A percentile compares a stretch with the other conserved stretches of the same genome.
phyloP scores from a whole-genome alignment of 352 stramenopile genomes.

The Phytopythium cucurbitacearum region DNA sequence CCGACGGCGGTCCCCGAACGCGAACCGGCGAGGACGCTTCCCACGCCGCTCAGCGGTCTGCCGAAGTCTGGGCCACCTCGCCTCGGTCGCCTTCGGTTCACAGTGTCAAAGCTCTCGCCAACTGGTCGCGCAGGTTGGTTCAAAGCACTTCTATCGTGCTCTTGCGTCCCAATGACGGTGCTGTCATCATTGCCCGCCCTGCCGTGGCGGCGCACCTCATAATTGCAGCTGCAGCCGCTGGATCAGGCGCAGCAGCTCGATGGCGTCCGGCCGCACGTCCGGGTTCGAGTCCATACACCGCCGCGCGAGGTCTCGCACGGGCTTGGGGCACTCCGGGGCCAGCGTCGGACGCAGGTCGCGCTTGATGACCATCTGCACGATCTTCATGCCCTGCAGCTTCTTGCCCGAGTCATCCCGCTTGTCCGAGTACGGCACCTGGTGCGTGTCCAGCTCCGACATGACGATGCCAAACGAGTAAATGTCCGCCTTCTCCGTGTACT shows the following conservation, averaged over 20 bases:
- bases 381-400: constrained; percentile 81
- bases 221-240: constrained; percentile 50
- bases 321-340: constrained; percentile 34
- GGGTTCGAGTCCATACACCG: constrained; percentile 70
- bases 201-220: constrained; percentile 18
- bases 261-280: constrained; percentile 56
- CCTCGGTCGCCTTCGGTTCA: too few relatives aligned
- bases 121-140: neutral
- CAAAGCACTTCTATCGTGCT: neutral
- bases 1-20: too few relatives aligned
- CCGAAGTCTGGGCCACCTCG: too few relatives aligned
- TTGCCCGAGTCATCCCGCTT: constrained; percentile 63
- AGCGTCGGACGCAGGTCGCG: constrained; percentile 68
- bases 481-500: constrained; percentile 83
- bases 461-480: constrained; percentile 85
- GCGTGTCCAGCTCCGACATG: constrained; percentile 76
- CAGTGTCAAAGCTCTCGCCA: too few relatives aligned
- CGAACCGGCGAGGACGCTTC: too few relatives aligned
- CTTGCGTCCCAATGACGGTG: neutral
- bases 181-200: neutral
- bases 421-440: constrained; percentile 78
- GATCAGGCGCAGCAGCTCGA: constrained; percentile 67
- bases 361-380: constrained; percentile 79
- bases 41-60: too few relatives aligned
- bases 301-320: constrained; percentile 53